Base-by-base conservation (phyloP, 75 land plant species). In the Pseudotsuga menziesii region DNA sequence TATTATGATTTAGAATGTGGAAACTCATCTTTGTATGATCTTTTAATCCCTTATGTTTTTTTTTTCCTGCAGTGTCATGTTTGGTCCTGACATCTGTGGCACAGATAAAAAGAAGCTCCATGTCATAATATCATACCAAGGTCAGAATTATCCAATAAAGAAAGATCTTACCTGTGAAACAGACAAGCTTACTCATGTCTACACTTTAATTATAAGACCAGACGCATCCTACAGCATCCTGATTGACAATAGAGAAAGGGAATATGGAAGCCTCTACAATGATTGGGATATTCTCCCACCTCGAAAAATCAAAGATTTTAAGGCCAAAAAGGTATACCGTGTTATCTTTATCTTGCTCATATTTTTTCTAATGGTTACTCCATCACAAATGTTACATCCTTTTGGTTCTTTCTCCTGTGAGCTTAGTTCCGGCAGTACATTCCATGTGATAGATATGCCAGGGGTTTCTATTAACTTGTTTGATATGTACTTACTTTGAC, bases 251-350 rank as follows among this genome's bases (percentile, higher is more conserved):
- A 75, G 82, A 78, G 95, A 90, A 76, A 88, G 81, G 61, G 90
- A 92, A 63, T 86, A 89, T 59, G 97, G 97, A n/a, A 93, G 96
- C 83, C 70, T 97, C 75, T 92, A 94, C 72, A 91, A 82, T 61
- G 99, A 97, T 81, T 97, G 93, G 93, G 98, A 94, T 76, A 92
- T 97, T 41, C 88, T 97, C 58, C 98, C 99, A 25, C 99, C 99
- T 7, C 75, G 87, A 29, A 92, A 91, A 80, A 88, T 97, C 75
- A 94, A 94, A 77, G 95, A 85, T 81, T 80, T 90, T 29, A 73
- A 83, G 63, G 95, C 98, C 11, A 92, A 89, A 83, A 97, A 91
- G 95, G 99, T 94, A 48, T 48, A 48, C 48, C 1, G 54, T 48
- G 12, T 26, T 20, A 20, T 36, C 20, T 77, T 58, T 16, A 32